Evolutionary conservation across 2,329 filamentous ascomycete genomes (phyloP).

Genomic region (Aureobasidium sp.): DNA sequence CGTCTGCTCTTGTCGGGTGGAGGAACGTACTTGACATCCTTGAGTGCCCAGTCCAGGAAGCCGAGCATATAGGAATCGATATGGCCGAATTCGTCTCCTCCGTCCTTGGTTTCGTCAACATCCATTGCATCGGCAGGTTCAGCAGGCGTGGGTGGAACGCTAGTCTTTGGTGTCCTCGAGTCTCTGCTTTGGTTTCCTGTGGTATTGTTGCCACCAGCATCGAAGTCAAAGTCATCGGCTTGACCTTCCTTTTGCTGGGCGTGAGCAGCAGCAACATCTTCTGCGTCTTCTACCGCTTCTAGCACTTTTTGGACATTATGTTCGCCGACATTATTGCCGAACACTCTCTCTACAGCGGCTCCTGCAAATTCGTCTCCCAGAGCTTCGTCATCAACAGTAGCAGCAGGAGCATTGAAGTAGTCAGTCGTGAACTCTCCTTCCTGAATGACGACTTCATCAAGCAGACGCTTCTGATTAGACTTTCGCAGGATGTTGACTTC

Average conservation of each 20-base stretch:
- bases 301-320: slow-evolving; percentile 63
- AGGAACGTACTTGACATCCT: slow-evolving; percentile 29
- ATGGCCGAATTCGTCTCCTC: slow-evolving; percentile 49
- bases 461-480: slow-evolving; percentile 92
- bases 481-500: slow-evolving; percentile 97
- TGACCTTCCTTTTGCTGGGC: slow-evolving; percentile 80
- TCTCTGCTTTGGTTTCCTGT: slow-evolving; percentile 31
- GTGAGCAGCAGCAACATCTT: slow-evolving; percentile 83
- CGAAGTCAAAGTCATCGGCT: slow-evolving; percentile 80
- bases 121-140: slow-evolving; percentile 1
- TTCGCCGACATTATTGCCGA: slow-evolving; percentile 62
- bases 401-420: slow-evolving; percentile 69
- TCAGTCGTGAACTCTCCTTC: slow-evolving; percentile 97
- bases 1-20: slow-evolving; percentile 25
- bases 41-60: slow-evolving; percentile 23
- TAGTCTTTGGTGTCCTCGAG: slow-evolving; percentile 29
- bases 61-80: slow-evolving; percentile 54
- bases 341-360: slow-evolving; percentile 58
- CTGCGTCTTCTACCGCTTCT: slow-evolving; percentile 83
- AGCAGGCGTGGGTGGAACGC: slow-evolving; percentile 30
- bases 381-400: slow-evolving; percentile 40
- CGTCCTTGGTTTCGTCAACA: slow-evolving; percentile 29
- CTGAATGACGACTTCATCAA: slow-evolving; percentile 97
- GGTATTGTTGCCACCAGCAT: slow-evolving; percentile 54
- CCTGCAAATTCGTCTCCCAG: slow-evolving; percentile 57